phyloP scores from a whole-genome alignment of 2,329 filamentous ascomycete species.

The Nigrospora oryzae region DNA sequence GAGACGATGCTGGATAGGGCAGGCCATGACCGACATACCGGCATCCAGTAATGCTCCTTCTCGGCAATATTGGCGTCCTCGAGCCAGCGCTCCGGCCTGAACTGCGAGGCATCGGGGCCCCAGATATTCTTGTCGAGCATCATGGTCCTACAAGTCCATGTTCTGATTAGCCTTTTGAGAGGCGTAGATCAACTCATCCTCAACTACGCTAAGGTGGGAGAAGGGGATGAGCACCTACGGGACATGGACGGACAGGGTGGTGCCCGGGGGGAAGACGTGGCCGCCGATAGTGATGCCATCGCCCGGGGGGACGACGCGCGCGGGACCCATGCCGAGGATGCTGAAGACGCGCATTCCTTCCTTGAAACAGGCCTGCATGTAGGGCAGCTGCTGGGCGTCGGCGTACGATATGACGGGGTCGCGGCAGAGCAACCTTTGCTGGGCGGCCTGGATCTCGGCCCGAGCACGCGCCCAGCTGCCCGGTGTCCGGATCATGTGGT shows the following conservation, averaged over 20 bases:
- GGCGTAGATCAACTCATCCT: too few species aligned
- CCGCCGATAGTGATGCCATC: not conserved
- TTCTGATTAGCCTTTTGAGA: not conserved
- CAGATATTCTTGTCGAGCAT: constrained; percentile 1
- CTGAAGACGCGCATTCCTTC: not conserved
- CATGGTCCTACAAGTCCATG: not conserved
- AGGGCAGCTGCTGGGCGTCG: constrained; percentile 19
- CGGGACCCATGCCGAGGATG: not conserved
- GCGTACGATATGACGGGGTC: constrained; percentile 10
- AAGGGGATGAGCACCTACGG: constrained; percentile 2
- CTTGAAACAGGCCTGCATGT: constrained; percentile 18
- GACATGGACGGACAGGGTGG: constrained; percentile 1
- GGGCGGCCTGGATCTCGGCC: not conserved
- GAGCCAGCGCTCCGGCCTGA: constrained; percentile 5
- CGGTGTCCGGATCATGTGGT: not conserved
- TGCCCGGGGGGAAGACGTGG: constrained; percentile 1
- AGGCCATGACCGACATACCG: not conserved
- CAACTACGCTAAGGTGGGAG: too few species aligned
- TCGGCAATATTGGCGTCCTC: not conserved
- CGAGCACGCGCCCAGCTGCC: not conserved
- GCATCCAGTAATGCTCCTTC: constrained; percentile 4
- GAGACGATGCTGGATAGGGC: too few species aligned
- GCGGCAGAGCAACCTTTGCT: not conserved
- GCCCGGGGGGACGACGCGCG: constrained; percentile 1
- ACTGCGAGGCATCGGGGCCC: constrained; percentile 3